phyloP scores from a whole-genome alignment of 108 stramenopile genomes.

The Skeletonema marinoi region DNA sequence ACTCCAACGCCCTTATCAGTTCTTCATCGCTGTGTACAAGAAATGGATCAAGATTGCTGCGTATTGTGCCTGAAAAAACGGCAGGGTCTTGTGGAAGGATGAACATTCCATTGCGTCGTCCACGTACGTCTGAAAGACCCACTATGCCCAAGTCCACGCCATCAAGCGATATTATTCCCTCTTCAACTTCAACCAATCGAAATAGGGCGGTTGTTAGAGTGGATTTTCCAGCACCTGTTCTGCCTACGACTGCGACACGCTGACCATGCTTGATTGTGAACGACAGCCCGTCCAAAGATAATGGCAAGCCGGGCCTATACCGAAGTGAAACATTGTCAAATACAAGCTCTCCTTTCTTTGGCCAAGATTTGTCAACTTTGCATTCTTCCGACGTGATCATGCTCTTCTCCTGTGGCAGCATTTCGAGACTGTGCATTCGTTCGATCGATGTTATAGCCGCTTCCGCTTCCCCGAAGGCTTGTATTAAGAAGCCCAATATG shows the following conservation, averaged over 20 bases:
- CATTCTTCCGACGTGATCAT: conserved; percentile 25
- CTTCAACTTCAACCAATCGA: conserved; percentile 82
- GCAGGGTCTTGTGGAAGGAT: conserved; percentile 99
- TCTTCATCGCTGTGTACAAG: conserved; percentile 60
- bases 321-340: conserved; percentile 75
- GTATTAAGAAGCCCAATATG: conserved; percentile 76
- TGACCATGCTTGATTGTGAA: conserved; percentile 71
- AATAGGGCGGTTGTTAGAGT: conserved; percentile 80
- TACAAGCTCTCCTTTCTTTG: conserved; percentile 53
- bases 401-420: conserved; percentile 63
- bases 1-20: conserved; percentile 72
- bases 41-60: conserved; percentile 83
- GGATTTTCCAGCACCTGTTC: conserved; percentile 74
- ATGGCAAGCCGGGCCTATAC: conserved; percentile 74
- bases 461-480: conserved; percentile 76
- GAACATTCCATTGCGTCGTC: conserved; percentile 63
- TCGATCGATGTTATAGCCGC: conserved; percentile 88
- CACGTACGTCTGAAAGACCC: conserved; percentile 76
- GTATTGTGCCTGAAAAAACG: conserved; percentile 87
- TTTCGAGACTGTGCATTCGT: conserved; percentile 71
- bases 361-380: conserved; percentile 56
- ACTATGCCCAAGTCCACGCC: conserved; percentile 77
- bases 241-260: conserved; percentile 72
- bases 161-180: conserved; percentile 80
- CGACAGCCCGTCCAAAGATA: conserved; percentile 69